phyloP scores from a whole-genome alignment of 345 rosid species.

The Eutrema heterophyllum region DNA sequence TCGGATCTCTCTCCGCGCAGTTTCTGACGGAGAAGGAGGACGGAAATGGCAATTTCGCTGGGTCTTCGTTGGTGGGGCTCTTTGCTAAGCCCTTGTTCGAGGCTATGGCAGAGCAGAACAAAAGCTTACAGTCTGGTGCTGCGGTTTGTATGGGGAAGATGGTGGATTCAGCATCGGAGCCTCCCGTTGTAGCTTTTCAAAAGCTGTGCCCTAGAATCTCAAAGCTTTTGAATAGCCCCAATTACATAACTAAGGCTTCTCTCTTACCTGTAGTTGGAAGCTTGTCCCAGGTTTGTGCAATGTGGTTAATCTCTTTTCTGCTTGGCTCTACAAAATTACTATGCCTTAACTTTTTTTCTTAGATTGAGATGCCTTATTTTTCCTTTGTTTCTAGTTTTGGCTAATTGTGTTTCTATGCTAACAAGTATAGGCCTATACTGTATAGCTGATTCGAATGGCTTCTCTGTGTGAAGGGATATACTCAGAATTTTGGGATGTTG shows the following conservation, averaged over 20 bases:
- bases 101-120: conserved; percentile 94
- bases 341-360: background rate
- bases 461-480: background rate
- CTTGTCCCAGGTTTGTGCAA: conserved; percentile 72
- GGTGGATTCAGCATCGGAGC: conserved; percentile 62
- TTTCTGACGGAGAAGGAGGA: conserved; percentile 56
- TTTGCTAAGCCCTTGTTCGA: conserved; percentile 87
- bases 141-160: conserved; percentile 86
- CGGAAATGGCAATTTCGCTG: conserved; percentile 21
- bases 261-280: conserved; percentile 71
- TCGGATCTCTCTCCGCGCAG: conserved; percentile 57
- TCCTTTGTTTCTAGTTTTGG: background rate
- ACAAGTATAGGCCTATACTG: background rate
- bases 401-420: background rate
- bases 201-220: conserved; percentile 79
- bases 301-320: background rate
- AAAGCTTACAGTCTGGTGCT: conserved; percentile 80
- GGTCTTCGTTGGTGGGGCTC: conserved; percentile 51
- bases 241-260: conserved; percentile 67
- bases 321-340: background rate
- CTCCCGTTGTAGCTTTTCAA: conserved; percentile 59
- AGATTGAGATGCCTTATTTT: background rate
- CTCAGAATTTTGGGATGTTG: background rate
- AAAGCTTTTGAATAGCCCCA: conserved; percentile 77
- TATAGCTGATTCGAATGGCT: background rate